Evolutionary conservation across 257 asterid genomes (phyloP).

Genomic region (Echium plantagineum): DNA sequence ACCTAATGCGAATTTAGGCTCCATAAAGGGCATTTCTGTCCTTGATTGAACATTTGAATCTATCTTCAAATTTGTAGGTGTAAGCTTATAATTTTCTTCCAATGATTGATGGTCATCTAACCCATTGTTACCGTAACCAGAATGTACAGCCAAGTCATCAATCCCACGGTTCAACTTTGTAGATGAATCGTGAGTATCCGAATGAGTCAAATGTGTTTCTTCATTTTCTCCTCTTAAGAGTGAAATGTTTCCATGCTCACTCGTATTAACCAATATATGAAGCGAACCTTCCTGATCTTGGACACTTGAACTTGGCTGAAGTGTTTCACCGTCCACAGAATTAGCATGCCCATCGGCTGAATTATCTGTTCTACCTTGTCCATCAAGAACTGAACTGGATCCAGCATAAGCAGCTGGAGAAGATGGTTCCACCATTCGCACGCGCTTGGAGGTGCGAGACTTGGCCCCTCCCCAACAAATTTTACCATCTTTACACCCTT

Average conservation of each 20-base stretch:
- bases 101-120: slow-evolving; percentile 18
- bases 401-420: slow-evolving; percentile 29
- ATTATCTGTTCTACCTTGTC: slow-evolving; percentile 26
- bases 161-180: slow-evolving; percentile 18
- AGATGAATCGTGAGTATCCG: slow-evolving; percentile 22
- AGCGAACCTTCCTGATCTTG: slow-evolving; percentile 31
- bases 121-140: slow-evolving; percentile 25
- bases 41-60: slow-evolving; percentile 38
- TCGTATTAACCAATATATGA: slow-evolving; percentile 20
- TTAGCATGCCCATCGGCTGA: slow-evolving; percentile 24
- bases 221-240: slow-evolving; percentile 17
- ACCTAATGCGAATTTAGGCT: slow-evolving; percentile 17
- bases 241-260: slow-evolving; percentile 15
- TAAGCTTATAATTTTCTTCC: slow-evolving; percentile 30
- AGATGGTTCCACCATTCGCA: slow-evolving; percentile 45
- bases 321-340: slow-evolving; percentile 18
- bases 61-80: slow-evolving; percentile 55
- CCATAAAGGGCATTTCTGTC: slow-evolving; percentile 28
- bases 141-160: slow-evolving; percentile 20
- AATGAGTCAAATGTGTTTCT: slow-evolving; percentile 17
- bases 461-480: too few relatives aligned
- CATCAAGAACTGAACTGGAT: slow-evolving; percentile 34
- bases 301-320: slow-evolving; percentile 24
- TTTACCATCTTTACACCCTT: too few relatives aligned
- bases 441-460: slow-evolving; percentile 68